Base-by-base conservation (phyloP, 2,329 filamentous ascomycete species). In the Tolypocladium paradoxum region DNA sequence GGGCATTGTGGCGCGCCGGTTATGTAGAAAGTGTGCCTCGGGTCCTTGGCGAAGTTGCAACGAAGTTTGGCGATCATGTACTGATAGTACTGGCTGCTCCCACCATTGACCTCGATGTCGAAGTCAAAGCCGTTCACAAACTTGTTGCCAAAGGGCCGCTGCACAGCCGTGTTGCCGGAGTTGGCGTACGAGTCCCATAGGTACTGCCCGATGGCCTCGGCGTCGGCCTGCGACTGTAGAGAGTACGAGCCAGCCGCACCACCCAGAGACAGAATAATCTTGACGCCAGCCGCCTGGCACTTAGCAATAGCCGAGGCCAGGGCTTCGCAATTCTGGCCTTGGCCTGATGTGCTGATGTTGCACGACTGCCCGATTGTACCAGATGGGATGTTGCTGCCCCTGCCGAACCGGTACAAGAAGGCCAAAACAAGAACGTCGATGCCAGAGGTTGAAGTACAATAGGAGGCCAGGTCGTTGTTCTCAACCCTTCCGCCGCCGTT, bases 1-100 rank as follows among this genome's bases (percentile, higher is more conserved):
- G 54, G 68, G 59, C 73, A 76, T 58, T 76, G 71, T 18, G 73
- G 73, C 4, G 73, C 71, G 4, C 68, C 73, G 0, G 71, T 70
- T 56, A 81, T 73, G 57, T 75, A 71, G 56, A 73, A 75, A 11
- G 50, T 51, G 34, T 51, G 49, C 48, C 35, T 35, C 4, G 52
- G 33, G 37, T 55, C 55, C 24, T 34, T 43, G 27, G 53, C 56
- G 37, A 62, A 61, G 54, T 61, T 61, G 31, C 51, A 48, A 24
- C 60, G 58, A 16, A 62, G 56, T 51, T 54, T 58, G 16, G 49
- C 51, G 48, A 62, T 61, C 49, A 61, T 48, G 50, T 51, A 57
- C 38, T 52, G 49, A 53, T 61, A 62, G 50, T 56, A 58, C 24
- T 57, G 37, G 48, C 55, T 59, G 38, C 43, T 47, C 18, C 58